Evolutionary conservation across 345 rosid genomes (phyloP).

Genomic region (Chamaenerion angustifolium): DNA sequence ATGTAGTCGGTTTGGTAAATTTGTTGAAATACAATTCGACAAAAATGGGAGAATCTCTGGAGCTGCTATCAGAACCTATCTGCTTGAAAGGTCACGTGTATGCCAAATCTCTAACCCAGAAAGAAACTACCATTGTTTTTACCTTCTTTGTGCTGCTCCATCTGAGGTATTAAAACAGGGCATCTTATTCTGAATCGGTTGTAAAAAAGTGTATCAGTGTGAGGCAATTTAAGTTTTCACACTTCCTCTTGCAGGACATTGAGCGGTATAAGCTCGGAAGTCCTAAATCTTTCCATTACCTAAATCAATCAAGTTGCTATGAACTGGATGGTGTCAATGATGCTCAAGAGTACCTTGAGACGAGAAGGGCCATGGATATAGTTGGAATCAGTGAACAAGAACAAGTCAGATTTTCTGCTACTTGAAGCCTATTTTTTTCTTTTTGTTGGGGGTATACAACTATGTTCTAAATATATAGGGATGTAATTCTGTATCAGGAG

Average conservation of each 20-base stretch:
- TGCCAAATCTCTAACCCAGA: conserved; percentile 89
- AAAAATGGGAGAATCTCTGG: conserved; percentile 88
- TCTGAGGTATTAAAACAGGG: conserved; percentile 38
- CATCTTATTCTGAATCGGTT: not conserved
- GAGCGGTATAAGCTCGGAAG: conserved; percentile 47
- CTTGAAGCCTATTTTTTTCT: conserved; percentile 1
- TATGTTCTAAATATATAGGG: conserved; percentile 18
- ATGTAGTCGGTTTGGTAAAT: conserved; percentile 87
- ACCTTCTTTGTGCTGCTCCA: conserved; percentile 90
- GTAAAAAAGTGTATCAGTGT: no score
- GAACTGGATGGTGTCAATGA: conserved; percentile 73
- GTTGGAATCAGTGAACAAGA: conserved; percentile 70
- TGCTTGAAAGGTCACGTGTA: conserved; percentile 91
- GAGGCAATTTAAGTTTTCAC: not conserved
- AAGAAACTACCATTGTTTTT: conserved; percentile 89
- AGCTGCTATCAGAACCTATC: conserved; percentile 83
- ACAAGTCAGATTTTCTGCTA: conserved; percentile 25
- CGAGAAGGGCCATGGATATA: conserved; percentile 83
- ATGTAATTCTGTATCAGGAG: conserved; percentile 64
- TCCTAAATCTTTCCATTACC: conserved; percentile 58
- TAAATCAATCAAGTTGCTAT: conserved; percentile 71
- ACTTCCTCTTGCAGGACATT: conserved; percentile 35
- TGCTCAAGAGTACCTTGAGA: conserved; percentile 71
- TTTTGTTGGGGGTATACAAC: not conserved
- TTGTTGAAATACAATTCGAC: conserved; percentile 89